Percentiles rank a stretch among this genome's conserved stretches.
phyloP scores from a whole-genome alignment of 352 stramenopile genomes.

The Globisporangium radiosum region DNA sequence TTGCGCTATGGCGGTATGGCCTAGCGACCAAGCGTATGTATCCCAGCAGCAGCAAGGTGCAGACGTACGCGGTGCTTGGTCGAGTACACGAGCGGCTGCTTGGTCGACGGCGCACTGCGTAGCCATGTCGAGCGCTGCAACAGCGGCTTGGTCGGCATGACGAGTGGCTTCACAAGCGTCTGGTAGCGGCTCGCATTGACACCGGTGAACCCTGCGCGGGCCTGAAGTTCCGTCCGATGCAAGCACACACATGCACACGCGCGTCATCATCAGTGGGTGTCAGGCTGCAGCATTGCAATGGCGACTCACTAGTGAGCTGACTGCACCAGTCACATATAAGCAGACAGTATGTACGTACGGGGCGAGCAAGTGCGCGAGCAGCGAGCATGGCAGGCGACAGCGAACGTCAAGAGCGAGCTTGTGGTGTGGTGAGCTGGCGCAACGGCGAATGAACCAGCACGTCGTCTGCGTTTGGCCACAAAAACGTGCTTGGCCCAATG shows the following conservation, averaged over 20 bases:
- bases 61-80: constrained; percentile 62
- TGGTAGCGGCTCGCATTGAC: constrained; percentile 41
- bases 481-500: constrained; percentile 5
- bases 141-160: constrained; percentile 23
- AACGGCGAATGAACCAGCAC: not conserved
- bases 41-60: not conserved
- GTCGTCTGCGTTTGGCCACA: constrained; percentile 6
- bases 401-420: not conserved
- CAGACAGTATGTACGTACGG: not conserved
- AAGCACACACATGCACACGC: not conserved
- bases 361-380: constrained; percentile 2
- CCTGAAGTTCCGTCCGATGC: constrained; percentile 1
- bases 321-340: not conserved
- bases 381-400: constrained; percentile 8
- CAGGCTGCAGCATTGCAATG: too few relatives aligned
- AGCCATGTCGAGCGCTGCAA: constrained; percentile 22
- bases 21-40: not conserved
- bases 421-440: not conserved
- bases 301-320: not conserved
- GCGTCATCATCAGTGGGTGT: too few relatives aligned
- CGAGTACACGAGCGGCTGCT: constrained; percentile 53
- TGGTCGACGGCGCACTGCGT: constrained; percentile 24
- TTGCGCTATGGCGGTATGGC: not conserved
- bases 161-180: constrained; percentile 42
- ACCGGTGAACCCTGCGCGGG: constrained; percentile 1